These are phyloP conservation scores for Pistacia integerrima DNA, from an alignment of 345 rosid species.

Conservation along the genomic window DNA sequence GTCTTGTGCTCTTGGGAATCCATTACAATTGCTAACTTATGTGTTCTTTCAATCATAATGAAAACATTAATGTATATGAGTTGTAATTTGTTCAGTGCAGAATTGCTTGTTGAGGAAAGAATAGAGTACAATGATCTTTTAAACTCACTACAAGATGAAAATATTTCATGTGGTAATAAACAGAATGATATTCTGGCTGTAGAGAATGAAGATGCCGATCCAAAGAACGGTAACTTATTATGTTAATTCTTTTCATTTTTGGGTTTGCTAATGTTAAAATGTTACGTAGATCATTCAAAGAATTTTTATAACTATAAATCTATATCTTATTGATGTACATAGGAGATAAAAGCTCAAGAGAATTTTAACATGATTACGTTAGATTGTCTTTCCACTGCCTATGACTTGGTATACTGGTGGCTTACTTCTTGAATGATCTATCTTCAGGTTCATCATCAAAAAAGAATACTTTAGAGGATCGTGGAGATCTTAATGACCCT, in stretches of 20 bases:
- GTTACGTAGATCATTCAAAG: background rate
- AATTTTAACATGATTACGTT: background rate
- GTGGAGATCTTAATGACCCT: conserved; percentile 82
- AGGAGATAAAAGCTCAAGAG: background rate
- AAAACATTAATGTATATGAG: background rate
- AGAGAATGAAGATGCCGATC: conserved; percentile 36
- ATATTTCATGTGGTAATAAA: conserved; percentile 27
- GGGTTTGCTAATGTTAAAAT: background rate
- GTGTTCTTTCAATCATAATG: background rate
- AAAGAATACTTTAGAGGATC: conserved; percentile 37
- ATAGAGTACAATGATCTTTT: conserved; percentile 93
- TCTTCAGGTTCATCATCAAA: conserved; percentile 34
- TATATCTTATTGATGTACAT: too few relatives aligned
- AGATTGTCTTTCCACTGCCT: conserved; percentile 5
- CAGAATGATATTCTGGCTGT: conserved; percentile 28
- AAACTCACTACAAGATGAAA: conserved; percentile 41
- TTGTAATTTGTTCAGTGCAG: conserved; percentile 60
- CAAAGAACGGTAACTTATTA: conserved; percentile 42
- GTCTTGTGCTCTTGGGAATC: background rate
- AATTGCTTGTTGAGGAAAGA: conserved; percentile 67
- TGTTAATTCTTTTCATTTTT: background rate
- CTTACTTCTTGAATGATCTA: conserved; percentile 24
- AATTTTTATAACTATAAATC: background rate
- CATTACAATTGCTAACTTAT: background rate
- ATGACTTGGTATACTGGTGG: conserved; percentile 7